A percentile compares a stretch with the other conserved stretches of the same genome.
Conservation (phyloP, 768 basidiomycete genomes). For the Clitopilus hobsonii region DNA sequence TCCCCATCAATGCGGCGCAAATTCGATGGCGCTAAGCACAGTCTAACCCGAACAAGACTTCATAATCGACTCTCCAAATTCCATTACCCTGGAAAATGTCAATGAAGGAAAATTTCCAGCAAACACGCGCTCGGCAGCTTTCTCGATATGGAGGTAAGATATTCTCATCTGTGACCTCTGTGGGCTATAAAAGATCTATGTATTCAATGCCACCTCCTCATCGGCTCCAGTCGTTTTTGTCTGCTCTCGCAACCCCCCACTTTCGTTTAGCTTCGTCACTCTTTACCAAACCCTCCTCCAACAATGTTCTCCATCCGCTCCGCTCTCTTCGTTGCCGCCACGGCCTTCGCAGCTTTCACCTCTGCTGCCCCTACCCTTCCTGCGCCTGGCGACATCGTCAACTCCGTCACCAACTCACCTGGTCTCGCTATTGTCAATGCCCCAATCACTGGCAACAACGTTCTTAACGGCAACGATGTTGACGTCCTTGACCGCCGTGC, state of each 20-base stretch:
- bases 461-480: not conserved
- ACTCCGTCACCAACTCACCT: not conserved
- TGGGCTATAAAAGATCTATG: not conserved
- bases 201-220: not conserved
- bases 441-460: not conserved
- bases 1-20: not conserved
- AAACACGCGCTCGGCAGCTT: not conserved
- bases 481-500: not conserved
- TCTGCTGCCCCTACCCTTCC: not conserved
- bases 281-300: not conserved
- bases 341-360: conserved; percentile 2
- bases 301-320: conserved; percentile 1
- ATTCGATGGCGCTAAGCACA: not conserved
- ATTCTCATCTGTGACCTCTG: not conserved
- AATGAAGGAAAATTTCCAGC: not conserved
- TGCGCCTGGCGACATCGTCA: not conserved
- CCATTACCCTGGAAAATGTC: not conserved
- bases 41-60: not conserved
- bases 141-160: not conserved
- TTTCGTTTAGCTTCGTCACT: not conserved
- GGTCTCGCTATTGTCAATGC: not conserved
- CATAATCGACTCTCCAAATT: not conserved
- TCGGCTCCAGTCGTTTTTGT: not conserved
- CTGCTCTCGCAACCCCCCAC: not conserved
- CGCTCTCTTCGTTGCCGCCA: not conserved